Evolutionary conservation across 306 rosid species (phyloP).

Genomic region (Gastrolobium villosum): DNA sequence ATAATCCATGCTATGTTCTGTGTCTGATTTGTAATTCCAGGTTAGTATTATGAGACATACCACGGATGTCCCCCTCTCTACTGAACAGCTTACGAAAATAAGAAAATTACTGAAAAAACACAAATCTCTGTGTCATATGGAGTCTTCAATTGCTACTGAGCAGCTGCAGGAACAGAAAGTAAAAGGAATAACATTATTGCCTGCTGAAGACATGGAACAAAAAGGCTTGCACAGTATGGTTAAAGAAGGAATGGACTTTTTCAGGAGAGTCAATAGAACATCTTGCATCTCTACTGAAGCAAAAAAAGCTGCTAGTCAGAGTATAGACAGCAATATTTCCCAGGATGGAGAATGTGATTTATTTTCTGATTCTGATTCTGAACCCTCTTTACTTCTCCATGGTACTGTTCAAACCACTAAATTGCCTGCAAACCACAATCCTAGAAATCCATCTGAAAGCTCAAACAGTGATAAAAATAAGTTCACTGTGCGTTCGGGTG

Average conservation of each 20-base stretch:
- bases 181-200: conserved; percentile 53
- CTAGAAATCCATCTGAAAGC: conserved; percentile 50
- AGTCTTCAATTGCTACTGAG: conserved; percentile 61
- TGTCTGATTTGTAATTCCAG: conserved; percentile 59
- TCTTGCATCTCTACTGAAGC: conserved; percentile 61
- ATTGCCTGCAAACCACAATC: conserved; percentile 41
- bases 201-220: conserved; percentile 54
- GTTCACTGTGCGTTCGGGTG: conserved; percentile 55
- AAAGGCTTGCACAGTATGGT: conserved; percentile 45
- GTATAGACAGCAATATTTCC: conserved; percentile 51
- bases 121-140: conserved; percentile 64
- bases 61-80: conserved; percentile 76
- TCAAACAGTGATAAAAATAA: conserved; percentile 47
- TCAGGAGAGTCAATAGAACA: conserved; percentile 73
- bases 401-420: conserved; percentile 48
- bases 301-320: conserved; percentile 49
- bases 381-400: conserved; percentile 46
- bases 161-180: conserved; percentile 49
- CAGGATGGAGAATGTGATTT: conserved; percentile 56
- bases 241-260: conserved; percentile 65
- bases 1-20: conserved; percentile 42
- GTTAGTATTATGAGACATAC: conserved; percentile 91
- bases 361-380: conserved; percentile 53
- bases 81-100: conserved; percentile 78
- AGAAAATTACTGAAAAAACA: conserved; percentile 84